Conservation (phyloP, 2,329 filamentous ascomycete species). For the Penicillium sp. region DNA sequence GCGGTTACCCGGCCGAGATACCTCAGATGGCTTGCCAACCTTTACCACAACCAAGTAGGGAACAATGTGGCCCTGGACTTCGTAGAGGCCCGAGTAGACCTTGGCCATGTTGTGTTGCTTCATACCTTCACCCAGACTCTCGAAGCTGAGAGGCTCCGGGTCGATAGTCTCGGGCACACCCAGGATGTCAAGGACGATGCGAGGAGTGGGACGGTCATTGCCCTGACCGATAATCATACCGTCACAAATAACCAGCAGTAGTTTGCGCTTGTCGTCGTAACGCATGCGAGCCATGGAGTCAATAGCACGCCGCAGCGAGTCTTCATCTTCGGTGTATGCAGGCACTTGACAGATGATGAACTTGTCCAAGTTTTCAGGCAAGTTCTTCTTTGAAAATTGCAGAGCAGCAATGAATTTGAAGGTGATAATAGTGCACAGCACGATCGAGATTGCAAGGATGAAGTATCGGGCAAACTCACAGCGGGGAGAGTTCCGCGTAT, state of each 20-base stretch:
- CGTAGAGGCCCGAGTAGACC: conserved; percentile 94
- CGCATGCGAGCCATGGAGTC: conserved; percentile 93
- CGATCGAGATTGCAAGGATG: conserved; percentile 73
- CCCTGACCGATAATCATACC: conserved; percentile 94
- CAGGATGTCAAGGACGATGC: conserved; percentile 95
- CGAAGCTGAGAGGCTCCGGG: conserved; percentile 92
- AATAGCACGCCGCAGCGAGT: conserved; percentile 91
- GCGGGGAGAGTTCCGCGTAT: conserved; percentile 78
- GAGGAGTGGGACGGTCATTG: conserved; percentile 93
- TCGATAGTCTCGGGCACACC: conserved; percentile 91
- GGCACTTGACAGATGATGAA: conserved; percentile 98
- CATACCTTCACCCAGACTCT: conserved; percentile 88
- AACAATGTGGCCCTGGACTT: conserved; percentile 96
- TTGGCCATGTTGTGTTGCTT: conserved; percentile 99
- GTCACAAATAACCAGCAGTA: conserved; percentile 94
- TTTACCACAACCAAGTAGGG: conserved; percentile 97
- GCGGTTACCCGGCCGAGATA: conserved; percentile 78
- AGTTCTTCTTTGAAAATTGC: conserved; percentile 85
- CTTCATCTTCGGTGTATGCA: conserved; percentile 96
- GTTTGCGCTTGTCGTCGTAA: conserved; percentile 93
- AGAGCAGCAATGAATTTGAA: conserved; percentile 98
- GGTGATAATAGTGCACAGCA: conserved; percentile 74
- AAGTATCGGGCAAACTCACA: conserved; percentile 90
- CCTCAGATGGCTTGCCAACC: conserved; percentile 79
- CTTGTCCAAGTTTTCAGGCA: conserved; percentile 95